Base-by-base conservation (phyloP, 139 green algal species). In the Asterochloris erici region DNA sequence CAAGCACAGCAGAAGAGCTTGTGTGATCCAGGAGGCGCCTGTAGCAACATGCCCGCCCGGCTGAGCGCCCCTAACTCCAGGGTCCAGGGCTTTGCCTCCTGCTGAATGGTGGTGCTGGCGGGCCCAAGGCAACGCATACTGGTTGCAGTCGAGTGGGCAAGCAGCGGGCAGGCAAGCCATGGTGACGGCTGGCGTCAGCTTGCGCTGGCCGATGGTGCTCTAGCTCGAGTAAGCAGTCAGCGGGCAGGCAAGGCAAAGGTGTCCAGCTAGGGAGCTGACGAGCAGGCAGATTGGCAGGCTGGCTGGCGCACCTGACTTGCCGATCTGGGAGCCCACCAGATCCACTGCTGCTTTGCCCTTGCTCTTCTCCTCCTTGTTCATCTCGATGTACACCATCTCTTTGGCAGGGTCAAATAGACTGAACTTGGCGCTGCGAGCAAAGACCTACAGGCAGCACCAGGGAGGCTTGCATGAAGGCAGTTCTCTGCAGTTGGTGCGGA, bases 371-470 rank as follows among this genome's bases (percentile, higher is more conserved):
- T 97, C 92, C n/a, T 91, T 88, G 82, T 87, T 85, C 87, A 95
- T 92, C 81, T 93, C 88, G 47, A 97, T 97, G 92, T 96, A 97
- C 77, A 94, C 93, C 94, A 98, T 98, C 86, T 98, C 94, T 86
- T 96, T 95, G 68, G 93, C 90, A 1, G 93, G 93, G 82, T 95
- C 92, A 74, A 96, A 96, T 81, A 96, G 85, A 1, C 81, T 90
- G 87, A 94, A 96, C 87, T 96, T 96, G 86, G 87, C 81, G 29
- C 88, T 86, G 16, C 92, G 88, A 10, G 92, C 92, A 91, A 93
- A 94, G 63, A 94, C 91, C 85, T 90, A 74, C 28, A 17, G 17
- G 63, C 16, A 61, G 13, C 61, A 62, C 38, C 2, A 54, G 38
- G 38, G 38, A 54, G 38, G 38, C 38, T 54, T 54, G 6, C 38